phyloP scores from a whole-genome alignment of 192 early-diverging fungal species.

The Backusella luteola region DNA sequence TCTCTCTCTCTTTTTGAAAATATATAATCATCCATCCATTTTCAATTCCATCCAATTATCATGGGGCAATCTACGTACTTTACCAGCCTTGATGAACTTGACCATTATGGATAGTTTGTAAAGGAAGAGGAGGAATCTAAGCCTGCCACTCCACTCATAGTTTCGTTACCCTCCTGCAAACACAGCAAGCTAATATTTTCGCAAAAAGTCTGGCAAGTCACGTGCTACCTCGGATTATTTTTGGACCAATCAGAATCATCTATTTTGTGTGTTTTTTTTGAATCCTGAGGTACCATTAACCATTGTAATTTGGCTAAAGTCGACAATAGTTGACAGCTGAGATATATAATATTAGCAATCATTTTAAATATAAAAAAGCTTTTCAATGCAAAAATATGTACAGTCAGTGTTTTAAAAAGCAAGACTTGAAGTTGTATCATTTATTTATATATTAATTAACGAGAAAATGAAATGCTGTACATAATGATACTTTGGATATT shows the following conservation, averaged over 20 bases:
- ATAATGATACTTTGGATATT: not conserved
- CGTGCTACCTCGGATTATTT: not conserved
- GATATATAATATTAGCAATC: too few relatives aligned
- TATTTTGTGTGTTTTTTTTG: not conserved
- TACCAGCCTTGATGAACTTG: constrained; percentile 60
- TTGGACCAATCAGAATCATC: not conserved
- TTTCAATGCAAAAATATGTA: too few relatives aligned
- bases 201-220: not conserved
- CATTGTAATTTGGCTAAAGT: too few relatives aligned
- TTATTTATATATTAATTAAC: not conserved
- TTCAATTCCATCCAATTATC: constrained; percentile 19
- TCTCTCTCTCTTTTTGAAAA: not conserved
- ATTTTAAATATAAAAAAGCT: too few relatives aligned
- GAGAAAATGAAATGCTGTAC: not conserved
- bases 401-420: not conserved
- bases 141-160: not conserved
- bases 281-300: too few relatives aligned
- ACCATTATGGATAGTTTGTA: constrained; percentile 36
- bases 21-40: constrained; percentile 27
- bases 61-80: constrained; percentile 38
- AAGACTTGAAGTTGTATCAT: not conserved
- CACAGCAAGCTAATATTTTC: not conserved
- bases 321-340: too few relatives aligned
- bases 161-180: not conserved
- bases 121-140: constrained; percentile 24